Percentiles rank a stretch among this genome's conserved stretches.
Conservation (phyloP, 2,329 filamentous ascomycete species). For the Aspergillaceae sp. region DNA sequence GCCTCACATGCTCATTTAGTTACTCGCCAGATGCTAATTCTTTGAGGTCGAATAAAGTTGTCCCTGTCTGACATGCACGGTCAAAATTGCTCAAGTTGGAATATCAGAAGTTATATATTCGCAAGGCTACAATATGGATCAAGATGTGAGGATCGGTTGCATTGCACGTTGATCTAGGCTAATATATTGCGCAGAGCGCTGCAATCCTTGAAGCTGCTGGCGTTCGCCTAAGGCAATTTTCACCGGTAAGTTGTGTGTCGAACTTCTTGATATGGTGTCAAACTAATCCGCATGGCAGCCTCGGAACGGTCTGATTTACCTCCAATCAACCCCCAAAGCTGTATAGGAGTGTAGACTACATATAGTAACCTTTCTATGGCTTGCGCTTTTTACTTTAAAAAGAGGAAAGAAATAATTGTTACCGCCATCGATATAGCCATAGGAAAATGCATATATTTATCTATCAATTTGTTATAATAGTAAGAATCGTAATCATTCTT, state of each 20-base stretch:
- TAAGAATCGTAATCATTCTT: too few relatives aligned
- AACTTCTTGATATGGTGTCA: neutral
- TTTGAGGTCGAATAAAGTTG: slow-evolving; percentile 43
- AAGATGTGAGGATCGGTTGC: slow-evolving; percentile 40
- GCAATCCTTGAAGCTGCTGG: slow-evolving; percentile 76
- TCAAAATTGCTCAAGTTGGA: slow-evolving; percentile 96
- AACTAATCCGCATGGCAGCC: slow-evolving; percentile 38
- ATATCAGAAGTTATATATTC: slow-evolving; percentile 94
- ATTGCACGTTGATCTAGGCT: slow-evolving; percentile 2
- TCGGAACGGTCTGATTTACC: slow-evolving; percentile 55
- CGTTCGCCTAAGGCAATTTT: slow-evolving; percentile 77
- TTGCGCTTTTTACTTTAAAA: too few relatives aligned
- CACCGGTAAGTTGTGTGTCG: slow-evolving; percentile 49
- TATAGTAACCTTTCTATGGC: too few relatives aligned
- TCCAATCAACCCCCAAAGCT: slow-evolving; percentile 32
- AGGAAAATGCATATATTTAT: too few relatives aligned
- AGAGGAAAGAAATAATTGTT: too few relatives aligned
- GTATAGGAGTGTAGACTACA: too few relatives aligned
- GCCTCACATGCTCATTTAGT: slow-evolving; percentile 9
- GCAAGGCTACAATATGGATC: slow-evolving; percentile 91
- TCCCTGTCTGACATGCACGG: slow-evolving; percentile 92
- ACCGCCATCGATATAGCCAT: too few relatives aligned
- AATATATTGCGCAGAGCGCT: slow-evolving; percentile 49
- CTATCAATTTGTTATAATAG: too few relatives aligned
- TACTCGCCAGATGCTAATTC: neutral